Percentiles rank a stretch among this genome's conserved stretches.
Conservation (phyloP, 2,329 filamentous ascomycete species). For the Arthrobotrys sinensis region DNA sequence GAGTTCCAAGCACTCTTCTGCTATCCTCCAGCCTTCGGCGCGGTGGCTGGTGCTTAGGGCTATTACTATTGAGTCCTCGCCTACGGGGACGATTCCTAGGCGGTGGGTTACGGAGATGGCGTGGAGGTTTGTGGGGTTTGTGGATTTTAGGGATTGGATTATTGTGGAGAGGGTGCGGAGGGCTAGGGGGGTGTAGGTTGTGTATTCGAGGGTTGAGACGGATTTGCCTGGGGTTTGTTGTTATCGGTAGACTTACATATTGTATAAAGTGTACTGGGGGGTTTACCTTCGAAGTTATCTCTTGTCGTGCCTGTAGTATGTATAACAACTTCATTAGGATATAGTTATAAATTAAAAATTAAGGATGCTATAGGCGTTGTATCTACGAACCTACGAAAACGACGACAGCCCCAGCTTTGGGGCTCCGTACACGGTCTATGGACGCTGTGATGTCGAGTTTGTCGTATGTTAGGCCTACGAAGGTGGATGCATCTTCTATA, state of each 20-base stretch:
- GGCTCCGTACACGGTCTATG: slow-evolving; percentile 79
- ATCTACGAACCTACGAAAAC: slow-evolving; percentile 78
- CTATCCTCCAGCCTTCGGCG: slow-evolving; percentile 86
- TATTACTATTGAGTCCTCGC: slow-evolving; percentile 94
- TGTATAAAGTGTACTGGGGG: neutral
- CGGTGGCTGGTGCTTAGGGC: slow-evolving; percentile 87
- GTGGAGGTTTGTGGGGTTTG: slow-evolving; percentile 75
- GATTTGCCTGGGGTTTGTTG: slow-evolving; percentile 69
- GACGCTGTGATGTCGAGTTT: slow-evolving; percentile 73
- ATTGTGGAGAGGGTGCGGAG: slow-evolving; percentile 79
- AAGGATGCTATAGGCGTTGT: too few relatives aligned
- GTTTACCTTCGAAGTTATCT: slow-evolving; percentile 76
- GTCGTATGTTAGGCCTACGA: slow-evolving; percentile 78
- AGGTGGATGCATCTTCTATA: slow-evolving; percentile 72
- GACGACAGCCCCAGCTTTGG: slow-evolving; percentile 82
- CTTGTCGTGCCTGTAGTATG: slow-evolving; percentile 77
- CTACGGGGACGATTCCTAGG: slow-evolving; percentile 86
- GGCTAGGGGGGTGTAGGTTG: slow-evolving; percentile 80
- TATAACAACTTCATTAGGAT: neutral
- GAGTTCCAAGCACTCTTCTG: slow-evolving; percentile 88
- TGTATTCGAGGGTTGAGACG: slow-evolving; percentile 83
- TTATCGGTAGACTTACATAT: neutral
- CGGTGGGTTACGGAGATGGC: slow-evolving; percentile 87
- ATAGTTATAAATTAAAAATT: too few relatives aligned
- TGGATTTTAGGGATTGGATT: slow-evolving; percentile 71